These are phyloP conservation scores for Malassezia equina DNA, from an alignment of 1,284 basidiomycete genomes.

Conservation along the genomic window DNA sequence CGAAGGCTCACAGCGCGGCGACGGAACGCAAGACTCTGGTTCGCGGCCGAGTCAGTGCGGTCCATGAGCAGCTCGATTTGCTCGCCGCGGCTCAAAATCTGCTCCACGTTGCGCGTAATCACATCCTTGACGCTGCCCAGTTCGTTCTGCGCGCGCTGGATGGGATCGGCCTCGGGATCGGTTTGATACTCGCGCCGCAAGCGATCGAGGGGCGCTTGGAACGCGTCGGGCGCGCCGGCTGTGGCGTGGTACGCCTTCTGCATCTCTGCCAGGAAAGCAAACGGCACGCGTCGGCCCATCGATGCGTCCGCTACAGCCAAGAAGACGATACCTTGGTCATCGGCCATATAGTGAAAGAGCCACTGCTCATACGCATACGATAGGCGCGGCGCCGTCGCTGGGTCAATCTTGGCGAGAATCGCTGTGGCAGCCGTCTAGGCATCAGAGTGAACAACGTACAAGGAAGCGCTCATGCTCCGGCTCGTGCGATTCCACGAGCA, in stretches of 20 bases:
- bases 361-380: conserved; percentile 65
- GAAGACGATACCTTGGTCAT: conserved; percentile 57
- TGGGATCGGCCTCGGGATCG: conserved; percentile 78
- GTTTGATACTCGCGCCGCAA: conserved; percentile 65
- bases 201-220: conserved; percentile 27
- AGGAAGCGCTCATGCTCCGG: conserved; percentile 35
- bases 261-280: conserved; percentile 78
- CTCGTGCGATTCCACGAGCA: conserved; percentile 36
- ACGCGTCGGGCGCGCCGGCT: conserved; percentile 1
- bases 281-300: conserved; percentile 68
- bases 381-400: conserved; percentile 73
- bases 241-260: conserved; percentile 53
- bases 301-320: conserved; percentile 82
- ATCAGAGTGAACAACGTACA: conserved; percentile 8
- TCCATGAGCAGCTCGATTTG: conserved; percentile 90
- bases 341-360: conserved; percentile 70
- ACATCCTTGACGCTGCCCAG: conserved; percentile 89
- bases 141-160: conserved; percentile 77
- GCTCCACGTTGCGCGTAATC: conserved; percentile 62
- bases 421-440: conserved; percentile 67
- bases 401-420: conserved; percentile 86
- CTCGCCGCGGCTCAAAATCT: conserved; percentile 85
- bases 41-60: conserved; percentile 91
- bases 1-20: conserved; percentile 75
- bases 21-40: conserved; percentile 89